These are phyloP conservation scores for Fragilaria crotonensis DNA, from an alignment of 108 stramenopile genomes.

Conservation along the genomic window DNA sequence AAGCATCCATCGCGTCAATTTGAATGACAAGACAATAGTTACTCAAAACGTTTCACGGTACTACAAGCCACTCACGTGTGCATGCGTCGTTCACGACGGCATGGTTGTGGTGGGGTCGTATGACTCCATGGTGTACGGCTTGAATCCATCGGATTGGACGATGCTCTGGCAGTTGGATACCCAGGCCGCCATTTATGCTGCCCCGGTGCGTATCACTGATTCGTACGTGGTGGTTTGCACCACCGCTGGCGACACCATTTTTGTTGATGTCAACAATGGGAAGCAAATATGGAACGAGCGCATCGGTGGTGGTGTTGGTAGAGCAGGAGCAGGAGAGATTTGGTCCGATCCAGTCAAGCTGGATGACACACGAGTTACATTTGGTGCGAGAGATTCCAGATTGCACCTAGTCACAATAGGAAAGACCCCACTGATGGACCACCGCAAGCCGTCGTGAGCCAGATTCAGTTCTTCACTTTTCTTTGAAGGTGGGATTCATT, in stretches of 20 bases:
- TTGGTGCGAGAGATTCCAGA: conserved; percentile 24
- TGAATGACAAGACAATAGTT: not conserved
- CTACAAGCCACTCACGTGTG: conserved; percentile 11
- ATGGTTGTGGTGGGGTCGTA: conserved; percentile 17
- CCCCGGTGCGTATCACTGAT: not conserved
- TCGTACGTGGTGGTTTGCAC: conserved; percentile 10
- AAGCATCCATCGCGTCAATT: conserved; percentile 6
- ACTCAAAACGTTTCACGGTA: conserved; percentile 12
- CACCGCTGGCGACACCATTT: conserved; percentile 18
- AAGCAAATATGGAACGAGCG: conserved; percentile 6
- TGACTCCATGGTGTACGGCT: conserved; percentile 18
- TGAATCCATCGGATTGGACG: not conserved
- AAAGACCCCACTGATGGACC: too few relatives aligned
- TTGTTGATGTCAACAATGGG: conserved; percentile 2
- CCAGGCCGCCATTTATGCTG: conserved; percentile 16
- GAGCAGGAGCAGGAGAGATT: conserved; percentile 12
- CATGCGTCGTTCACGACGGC: conserved; percentile 2
- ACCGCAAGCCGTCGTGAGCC: too few relatives aligned
- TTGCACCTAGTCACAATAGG: too few relatives aligned
- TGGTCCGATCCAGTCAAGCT: conserved; percentile 9
- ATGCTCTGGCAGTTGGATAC: conserved; percentile 11
- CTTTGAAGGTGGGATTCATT: too few relatives aligned
- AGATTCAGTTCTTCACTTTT: too few relatives aligned
- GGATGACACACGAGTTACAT: not conserved
- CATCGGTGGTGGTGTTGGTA: not conserved